A percentile compares a stretch with the other conserved stretches of the same genome.
Conservation (phyloP, 176 grass and related monocot genomes). For the Poa annua region DNA sequence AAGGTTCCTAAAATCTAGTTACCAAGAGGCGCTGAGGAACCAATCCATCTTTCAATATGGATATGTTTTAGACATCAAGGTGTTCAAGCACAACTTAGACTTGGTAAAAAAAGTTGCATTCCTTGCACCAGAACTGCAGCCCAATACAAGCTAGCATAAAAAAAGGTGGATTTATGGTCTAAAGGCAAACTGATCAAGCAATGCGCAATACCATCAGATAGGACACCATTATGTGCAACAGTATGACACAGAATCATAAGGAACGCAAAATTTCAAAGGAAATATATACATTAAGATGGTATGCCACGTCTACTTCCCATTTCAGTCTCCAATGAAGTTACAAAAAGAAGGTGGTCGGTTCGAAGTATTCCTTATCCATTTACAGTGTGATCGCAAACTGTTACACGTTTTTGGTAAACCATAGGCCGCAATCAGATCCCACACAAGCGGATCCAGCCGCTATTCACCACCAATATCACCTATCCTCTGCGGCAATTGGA, state of each 20-base stretch:
- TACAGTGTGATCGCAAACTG: neutral
- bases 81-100: neutral
- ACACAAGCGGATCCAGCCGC: neutral
- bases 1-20: constrained; percentile 18
- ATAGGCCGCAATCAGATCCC: neutral
- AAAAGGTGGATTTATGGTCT: neutral
- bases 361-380: neutral
- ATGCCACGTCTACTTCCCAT: neutral
- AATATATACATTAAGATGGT: neutral
- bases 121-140: neutral
- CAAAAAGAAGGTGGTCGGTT: neutral
- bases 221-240: neutral
- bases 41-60: constrained; percentile 8
- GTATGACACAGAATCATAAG: constrained; percentile 17
- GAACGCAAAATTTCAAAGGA: neutral
- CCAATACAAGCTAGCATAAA: constrained; percentile 25
- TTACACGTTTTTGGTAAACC: neutral
- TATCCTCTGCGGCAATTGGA: neutral
- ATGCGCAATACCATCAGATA: neutral
- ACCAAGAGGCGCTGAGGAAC: constrained; percentile 2
- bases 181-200: neutral
- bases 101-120: neutral
- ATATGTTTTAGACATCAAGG: constrained; percentile 22
- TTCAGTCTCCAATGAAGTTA: neutral
- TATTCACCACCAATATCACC: neutral